Conservation (phyloP, 2,329 filamentous ascomycete species). For the Beauveria bassiana region DNA sequence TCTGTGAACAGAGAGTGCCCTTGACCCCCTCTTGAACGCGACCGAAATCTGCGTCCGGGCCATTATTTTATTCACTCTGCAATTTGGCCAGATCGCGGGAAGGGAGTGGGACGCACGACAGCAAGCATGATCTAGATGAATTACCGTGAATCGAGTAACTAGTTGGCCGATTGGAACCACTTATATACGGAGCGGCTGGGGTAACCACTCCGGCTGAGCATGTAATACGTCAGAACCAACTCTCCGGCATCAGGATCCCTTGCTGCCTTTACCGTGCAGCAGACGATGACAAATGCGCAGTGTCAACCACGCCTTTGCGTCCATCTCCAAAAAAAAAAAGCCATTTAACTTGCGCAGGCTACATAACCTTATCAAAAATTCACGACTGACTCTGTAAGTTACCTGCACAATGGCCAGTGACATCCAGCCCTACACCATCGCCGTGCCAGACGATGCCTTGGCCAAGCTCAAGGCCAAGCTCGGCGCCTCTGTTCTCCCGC, state of each 20-base stretch:
- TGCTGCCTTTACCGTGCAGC: neutral
- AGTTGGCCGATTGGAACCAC: neutral
- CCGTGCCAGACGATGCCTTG: constrained; percentile 19
- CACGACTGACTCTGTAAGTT: neutral
- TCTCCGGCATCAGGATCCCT: neutral
- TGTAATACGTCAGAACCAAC: neutral
- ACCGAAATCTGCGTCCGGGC: neutral
- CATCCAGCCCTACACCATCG: constrained; percentile 23
- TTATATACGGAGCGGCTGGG: neutral
- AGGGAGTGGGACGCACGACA: neutral
- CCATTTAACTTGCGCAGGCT: neutral
- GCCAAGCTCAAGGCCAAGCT: constrained; percentile 20
- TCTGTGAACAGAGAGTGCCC: too few relatives aligned
- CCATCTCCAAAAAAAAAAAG: neutral
- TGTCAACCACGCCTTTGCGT: neutral
- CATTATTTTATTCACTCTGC: too few relatives aligned
- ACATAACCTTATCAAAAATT: neutral
- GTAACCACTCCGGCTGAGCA: neutral
- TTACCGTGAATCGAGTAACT: neutral
- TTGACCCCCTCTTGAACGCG: too few relatives aligned
- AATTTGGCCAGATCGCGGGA: neutral
- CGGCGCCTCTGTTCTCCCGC: constrained; percentile 15
- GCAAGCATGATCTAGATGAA: neutral
- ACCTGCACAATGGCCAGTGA: constrained; percentile 1
- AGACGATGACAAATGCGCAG: neutral